Evolutionary conservation across 768 basidiomycete species (phyloP).

Genomic region (Tulasnella sp.): DNA sequence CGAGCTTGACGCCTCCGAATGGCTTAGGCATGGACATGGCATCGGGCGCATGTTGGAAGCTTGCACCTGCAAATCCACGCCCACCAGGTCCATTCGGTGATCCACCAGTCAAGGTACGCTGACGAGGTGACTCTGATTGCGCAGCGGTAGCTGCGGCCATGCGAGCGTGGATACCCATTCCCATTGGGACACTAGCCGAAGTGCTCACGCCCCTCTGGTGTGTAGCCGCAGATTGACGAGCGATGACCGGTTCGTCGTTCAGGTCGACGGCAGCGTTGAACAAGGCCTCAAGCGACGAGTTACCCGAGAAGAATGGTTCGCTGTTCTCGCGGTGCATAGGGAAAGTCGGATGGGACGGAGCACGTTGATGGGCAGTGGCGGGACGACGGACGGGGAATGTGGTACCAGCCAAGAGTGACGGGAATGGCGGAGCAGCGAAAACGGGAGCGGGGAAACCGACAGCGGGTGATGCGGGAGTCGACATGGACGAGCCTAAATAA

Average conservation of each 20-base stretch:
- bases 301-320: background rate
- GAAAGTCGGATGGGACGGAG: conserved; percentile 4
- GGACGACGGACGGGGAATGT: background rate
- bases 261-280: background rate
- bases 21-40: background rate
- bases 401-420: background rate
- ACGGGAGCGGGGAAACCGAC: background rate
- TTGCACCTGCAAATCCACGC: conserved; percentile 3
- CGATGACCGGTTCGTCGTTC: background rate
- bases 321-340: background rate
- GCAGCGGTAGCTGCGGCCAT: background rate
- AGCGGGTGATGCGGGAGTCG: too few species aligned
- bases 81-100: background rate
- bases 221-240: background rate
- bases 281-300: conserved; percentile 3
- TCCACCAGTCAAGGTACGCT: conserved; percentile 2
- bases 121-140: background rate
- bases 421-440: background rate
- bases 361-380: background rate
- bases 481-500: too few species aligned
- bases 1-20: background rate
- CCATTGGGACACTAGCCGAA: background rate
- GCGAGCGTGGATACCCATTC: background rate
- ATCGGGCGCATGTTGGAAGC: conserved; percentile 11
- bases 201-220: background rate